These are phyloP conservation scores for Ceratocystis huliohia DNA, from an alignment of 2,329 filamentous ascomycete species.

Conservation along the genomic window DNA sequence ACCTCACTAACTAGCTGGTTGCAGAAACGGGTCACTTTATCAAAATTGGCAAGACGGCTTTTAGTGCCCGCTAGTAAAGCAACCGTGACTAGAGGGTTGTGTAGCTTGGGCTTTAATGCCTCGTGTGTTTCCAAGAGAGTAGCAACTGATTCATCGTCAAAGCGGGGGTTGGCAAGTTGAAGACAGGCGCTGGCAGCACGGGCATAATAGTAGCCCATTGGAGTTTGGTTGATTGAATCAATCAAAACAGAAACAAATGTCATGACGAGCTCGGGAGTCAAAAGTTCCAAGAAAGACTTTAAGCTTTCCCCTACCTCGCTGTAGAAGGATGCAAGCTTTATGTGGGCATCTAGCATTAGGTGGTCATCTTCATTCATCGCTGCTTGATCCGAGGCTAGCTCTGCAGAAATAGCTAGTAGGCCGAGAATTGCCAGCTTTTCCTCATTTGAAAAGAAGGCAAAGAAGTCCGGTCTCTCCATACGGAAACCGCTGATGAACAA, in stretches of 20 bases:
- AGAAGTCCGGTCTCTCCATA: not conserved
- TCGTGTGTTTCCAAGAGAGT: not conserved
- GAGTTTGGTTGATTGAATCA: not conserved
- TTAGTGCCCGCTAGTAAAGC: constrained; percentile 29
- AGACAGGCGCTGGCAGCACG: not conserved
- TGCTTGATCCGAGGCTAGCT: not conserved
- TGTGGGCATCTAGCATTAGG: not conserved
- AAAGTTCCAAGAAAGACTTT: not conserved
- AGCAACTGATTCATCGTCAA: not conserved
- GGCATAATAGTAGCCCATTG: constrained; percentile 1
- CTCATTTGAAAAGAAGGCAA: not conserved
- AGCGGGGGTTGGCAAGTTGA: not conserved
- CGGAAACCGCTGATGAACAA: constrained; percentile 34
- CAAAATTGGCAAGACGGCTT: not conserved
- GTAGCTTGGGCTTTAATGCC: constrained; percentile 36
- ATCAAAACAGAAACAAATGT: not conserved
- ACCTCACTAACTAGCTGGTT: constrained; percentile 50
- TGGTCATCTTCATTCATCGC: not conserved
- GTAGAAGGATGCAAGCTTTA: not conserved
- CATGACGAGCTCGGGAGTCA: not conserved
- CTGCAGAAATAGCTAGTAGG: constrained; percentile 24
- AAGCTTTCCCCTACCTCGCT: too few relatives aligned
- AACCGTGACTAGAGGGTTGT: constrained; percentile 30
- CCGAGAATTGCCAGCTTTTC: constrained; percentile 27
- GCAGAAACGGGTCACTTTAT: constrained; percentile 30